Percentiles rank a stretch among this genome's conserved stretches.
These are phyloP conservation scores for Cytospora mali DNA, from an alignment of 2,329 filamentous ascomycete genomes.

Conservation along the genomic window DNA sequence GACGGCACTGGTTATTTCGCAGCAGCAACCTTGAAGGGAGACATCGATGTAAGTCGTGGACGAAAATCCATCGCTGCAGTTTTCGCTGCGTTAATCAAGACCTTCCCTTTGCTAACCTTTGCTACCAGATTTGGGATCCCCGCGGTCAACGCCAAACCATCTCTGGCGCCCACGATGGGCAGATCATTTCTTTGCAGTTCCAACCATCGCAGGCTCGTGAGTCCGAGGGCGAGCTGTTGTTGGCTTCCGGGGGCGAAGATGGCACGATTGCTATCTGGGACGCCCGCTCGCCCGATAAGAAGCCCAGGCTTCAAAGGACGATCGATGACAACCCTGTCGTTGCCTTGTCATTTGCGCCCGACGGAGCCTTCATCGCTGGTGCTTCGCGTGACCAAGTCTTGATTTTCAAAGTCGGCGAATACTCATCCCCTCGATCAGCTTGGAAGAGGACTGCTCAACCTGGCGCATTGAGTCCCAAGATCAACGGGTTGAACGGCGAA, in stretches of 20 bases:
- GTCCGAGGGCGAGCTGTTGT: constrained; percentile 54
- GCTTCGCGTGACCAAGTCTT: constrained; percentile 61
- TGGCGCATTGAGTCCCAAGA: constrained; percentile 55
- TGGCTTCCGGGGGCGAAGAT: constrained; percentile 65
- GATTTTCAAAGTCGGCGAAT: constrained; percentile 67
- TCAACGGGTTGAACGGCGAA: constrained; percentile 45
- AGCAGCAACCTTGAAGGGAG: constrained; percentile 62
- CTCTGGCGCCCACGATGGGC: constrained; percentile 54
- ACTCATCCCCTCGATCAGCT: constrained; percentile 59
- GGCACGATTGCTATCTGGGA: constrained; percentile 67
- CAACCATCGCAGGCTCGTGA: constrained; percentile 53
- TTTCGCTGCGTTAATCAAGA: background rate
- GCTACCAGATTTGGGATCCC: constrained; percentile 56
- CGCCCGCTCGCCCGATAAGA: constrained; percentile 55
- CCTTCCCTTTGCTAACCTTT: constrained; percentile 4
- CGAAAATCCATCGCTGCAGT: background rate
- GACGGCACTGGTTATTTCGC: constrained; percentile 55
- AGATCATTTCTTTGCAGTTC: constrained; percentile 62
- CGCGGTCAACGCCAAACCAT: constrained; percentile 57
- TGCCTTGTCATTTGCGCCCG: constrained; percentile 63
- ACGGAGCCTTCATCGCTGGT: constrained; percentile 64
- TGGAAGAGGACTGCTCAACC: constrained; percentile 60
- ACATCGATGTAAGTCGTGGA: constrained; percentile 58
- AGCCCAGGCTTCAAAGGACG: constrained; percentile 61
- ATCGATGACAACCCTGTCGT: constrained; percentile 60